Percentiles rank a stretch among this genome's conserved stretches.
These are phyloP conservation scores for Zoysia pacifica DNA, from an alignment of 176 grass and related monocot species.

Conservation along the genomic window DNA sequence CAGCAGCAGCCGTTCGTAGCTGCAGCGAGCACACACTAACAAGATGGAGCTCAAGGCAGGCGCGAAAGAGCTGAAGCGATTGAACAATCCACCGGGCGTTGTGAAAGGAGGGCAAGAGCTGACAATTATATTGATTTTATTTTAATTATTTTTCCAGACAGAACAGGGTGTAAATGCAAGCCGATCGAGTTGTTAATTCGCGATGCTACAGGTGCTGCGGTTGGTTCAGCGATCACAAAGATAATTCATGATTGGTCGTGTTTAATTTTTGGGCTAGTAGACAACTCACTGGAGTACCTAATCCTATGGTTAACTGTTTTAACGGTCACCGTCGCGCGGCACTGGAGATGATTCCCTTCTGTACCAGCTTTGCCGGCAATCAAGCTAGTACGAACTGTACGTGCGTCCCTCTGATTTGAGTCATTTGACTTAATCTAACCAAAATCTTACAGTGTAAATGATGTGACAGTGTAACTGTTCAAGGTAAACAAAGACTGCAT, in stretches of 20 bases:
- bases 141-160: background rate
- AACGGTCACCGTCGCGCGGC: background rate
- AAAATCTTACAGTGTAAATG: background rate
- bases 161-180: conserved; percentile 25
- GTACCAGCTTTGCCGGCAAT: conserved; percentile 22
- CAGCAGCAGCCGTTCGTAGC: too few relatives aligned
- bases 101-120: background rate
- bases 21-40: too few relatives aligned
- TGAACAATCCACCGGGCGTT: conserved; percentile 12
- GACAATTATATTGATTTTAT: background rate
- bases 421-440: background rate
- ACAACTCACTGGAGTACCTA: background rate
- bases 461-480: background rate
- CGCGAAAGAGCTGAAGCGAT: background rate
- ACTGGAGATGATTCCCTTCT: background rate
- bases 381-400: conserved; percentile 1
- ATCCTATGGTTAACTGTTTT: background rate
- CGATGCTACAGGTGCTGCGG: background rate
- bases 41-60: background rate
- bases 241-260: background rate
- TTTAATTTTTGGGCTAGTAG: conserved; percentile 5
- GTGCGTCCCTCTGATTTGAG: conserved; percentile 12
- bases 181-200: background rate
- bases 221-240: conserved; percentile 6
- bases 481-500: background rate